Conservation (phyloP, 768 basidiomycete species). For the Boletus rex-veris region DNA sequence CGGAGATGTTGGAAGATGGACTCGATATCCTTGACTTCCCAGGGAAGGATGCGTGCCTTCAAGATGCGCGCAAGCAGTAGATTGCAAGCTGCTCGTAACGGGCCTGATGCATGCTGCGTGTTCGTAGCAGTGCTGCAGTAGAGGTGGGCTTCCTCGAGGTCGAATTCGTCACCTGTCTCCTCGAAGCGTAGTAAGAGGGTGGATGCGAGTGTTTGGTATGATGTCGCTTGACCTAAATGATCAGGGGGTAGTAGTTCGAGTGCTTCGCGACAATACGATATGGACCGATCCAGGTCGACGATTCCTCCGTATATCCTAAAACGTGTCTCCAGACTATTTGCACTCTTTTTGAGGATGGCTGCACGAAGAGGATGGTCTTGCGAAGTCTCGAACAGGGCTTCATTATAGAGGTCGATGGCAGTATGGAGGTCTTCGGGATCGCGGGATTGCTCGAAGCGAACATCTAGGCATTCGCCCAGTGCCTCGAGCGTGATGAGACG, state of each 20-base stretch:
- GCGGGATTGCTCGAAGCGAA: slow-evolving; percentile 22
- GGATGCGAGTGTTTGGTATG: slow-evolving; percentile 17
- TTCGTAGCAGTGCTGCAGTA: slow-evolving; percentile 14
- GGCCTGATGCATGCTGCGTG: slow-evolving; percentile 1
- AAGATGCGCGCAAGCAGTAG: slow-evolving; percentile 22
- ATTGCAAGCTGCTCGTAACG: slow-evolving; percentile 14
- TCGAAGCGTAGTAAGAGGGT: slow-evolving; percentile 25
- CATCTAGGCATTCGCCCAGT: slow-evolving; percentile 21
- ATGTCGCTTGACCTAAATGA: slow-evolving; percentile 14
- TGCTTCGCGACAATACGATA: slow-evolving; percentile 22
- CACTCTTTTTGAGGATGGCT: slow-evolving; percentile 13
- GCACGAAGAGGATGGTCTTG: slow-evolving; percentile 14
- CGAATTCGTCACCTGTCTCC: slow-evolving; percentile 24
- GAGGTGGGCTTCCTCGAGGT: slow-evolving; percentile 25
- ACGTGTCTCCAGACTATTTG: slow-evolving; percentile 14
- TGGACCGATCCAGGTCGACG: slow-evolving; percentile 26
- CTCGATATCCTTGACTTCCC: slow-evolving; percentile 24
- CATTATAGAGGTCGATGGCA: slow-evolving; percentile 24
- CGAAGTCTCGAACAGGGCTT: slow-evolving; percentile 23
- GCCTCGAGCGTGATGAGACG: slow-evolving; percentile 21
- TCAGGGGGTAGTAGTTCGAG: slow-evolving; percentile 18
- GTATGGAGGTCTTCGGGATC: slow-evolving; percentile 24
- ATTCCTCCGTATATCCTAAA: slow-evolving; percentile 16
- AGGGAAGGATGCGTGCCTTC: slow-evolving; percentile 21
- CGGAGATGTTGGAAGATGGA: slow-evolving; percentile 25